Evolutionary conservation across 2,329 filamentous ascomycete species (phyloP).

Genomic region (Paecilomyces formosus): DNA sequence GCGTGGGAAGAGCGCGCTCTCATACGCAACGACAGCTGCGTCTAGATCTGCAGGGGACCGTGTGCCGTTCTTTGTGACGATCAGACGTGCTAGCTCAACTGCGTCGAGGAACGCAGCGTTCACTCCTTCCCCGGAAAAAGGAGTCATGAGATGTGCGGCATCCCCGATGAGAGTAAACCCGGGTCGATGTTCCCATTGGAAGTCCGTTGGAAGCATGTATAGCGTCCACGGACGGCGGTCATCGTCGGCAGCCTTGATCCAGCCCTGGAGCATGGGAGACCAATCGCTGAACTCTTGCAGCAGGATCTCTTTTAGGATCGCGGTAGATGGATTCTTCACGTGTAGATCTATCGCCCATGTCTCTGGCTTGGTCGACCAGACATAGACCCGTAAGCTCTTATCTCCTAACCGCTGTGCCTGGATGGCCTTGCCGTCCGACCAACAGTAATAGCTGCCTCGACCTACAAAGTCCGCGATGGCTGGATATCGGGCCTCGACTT

Average conservation of each 20-base stretch:
- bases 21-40: neutral
- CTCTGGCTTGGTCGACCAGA: constrained; percentile 4
- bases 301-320: constrained; percentile 2
- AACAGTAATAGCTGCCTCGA: constrained; percentile 14
- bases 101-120: constrained; percentile 11
- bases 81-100: constrained; percentile 6
- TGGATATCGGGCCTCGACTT: constrained; percentile 13
- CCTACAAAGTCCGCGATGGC: constrained; percentile 12
- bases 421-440: constrained; percentile 15
- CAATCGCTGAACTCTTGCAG: constrained; percentile 3
- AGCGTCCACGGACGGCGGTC: constrained; percentile 7
- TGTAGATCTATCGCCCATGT: constrained; percentile 4
- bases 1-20: neutral
- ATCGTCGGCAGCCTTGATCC: constrained; percentile 10
- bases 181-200: constrained; percentile 14
- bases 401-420: constrained; percentile 16
- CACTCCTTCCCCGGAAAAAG: constrained; percentile 18
- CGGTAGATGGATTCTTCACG: neutral
- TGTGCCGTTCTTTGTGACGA: neutral
- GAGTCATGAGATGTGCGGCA: constrained; percentile 20
- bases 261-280: constrained; percentile 9
- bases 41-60: neutral
- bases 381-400: constrained; percentile 7
- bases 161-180: constrained; percentile 19
- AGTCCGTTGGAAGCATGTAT: constrained; percentile 17